A percentile compares a stretch with the other conserved stretches of the same genome.
Evolutionary conservation across 345 rosid genomes (phyloP).

Genomic region (Diplotaxis tenuifolia): DNA sequence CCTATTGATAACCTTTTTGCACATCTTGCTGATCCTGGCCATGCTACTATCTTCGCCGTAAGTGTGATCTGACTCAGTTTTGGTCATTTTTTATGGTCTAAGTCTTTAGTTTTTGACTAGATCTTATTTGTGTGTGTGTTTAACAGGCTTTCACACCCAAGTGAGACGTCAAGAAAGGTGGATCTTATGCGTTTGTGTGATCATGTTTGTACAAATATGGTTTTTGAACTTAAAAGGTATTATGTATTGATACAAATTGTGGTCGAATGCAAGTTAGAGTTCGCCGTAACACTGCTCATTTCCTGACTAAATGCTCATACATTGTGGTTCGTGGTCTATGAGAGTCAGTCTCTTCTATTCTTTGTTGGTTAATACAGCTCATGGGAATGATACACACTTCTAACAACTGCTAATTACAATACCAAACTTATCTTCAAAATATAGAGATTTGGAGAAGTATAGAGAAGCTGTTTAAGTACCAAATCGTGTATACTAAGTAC

Average conservation of each 20-base stretch:
- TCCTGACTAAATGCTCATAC: constrained; percentile 23
- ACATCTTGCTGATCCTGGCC: constrained; percentile 97
- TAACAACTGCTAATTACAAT: not conserved
- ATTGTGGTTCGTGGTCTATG: not conserved
- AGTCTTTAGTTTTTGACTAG: not conserved
- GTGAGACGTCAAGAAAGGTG: constrained; percentile 32
- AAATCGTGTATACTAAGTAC: not conserved
- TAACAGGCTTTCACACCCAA: constrained; percentile 84
- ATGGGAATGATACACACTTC: not conserved
- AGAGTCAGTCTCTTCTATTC: not conserved
- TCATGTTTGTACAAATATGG: constrained; percentile 40
- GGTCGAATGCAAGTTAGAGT: constrained; percentile 37
- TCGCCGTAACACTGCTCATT: constrained; percentile 7
- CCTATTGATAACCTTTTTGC: constrained; percentile 96
- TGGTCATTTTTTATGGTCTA: not conserved
- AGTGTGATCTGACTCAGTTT: constrained; percentile 28
- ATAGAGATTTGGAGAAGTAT: not conserved
- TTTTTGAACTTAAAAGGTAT: constrained; percentile 28
- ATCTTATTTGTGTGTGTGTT: not conserved
- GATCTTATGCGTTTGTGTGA: constrained; percentile 30
- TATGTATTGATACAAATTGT: constrained; percentile 29
- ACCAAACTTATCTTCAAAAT: not conserved
- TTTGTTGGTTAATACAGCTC: not conserved
- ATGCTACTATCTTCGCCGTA: constrained; percentile 88
- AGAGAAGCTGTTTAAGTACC: not conserved